phyloP scores from a whole-genome alignment of 2,329 filamentous ascomycete genomes.

The Botrytis byssoidea region DNA sequence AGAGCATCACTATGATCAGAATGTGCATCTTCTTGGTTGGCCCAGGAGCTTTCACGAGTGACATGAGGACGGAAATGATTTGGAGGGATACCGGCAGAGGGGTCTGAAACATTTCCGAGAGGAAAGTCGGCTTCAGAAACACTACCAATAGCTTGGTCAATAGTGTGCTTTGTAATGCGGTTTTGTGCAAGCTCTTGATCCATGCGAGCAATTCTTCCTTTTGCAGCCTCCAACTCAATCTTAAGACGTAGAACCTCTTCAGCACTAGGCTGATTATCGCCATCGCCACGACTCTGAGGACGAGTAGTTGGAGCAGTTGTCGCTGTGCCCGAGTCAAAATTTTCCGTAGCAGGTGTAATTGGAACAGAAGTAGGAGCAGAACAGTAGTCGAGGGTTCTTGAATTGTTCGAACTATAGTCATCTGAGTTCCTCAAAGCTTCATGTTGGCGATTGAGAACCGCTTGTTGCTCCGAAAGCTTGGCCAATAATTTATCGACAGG shows the following conservation, averaged over 20 bases:
- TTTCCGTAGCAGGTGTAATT: conserved; percentile 60
- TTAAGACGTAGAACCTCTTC: conserved; percentile 68
- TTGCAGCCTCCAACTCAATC: conserved; percentile 67
- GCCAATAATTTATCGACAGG: conserved; percentile 72
- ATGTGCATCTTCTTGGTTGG: conserved; percentile 51
- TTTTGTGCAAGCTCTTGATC: conserved; percentile 69
- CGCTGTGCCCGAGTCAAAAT: conserved; percentile 42
- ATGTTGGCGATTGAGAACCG: conserved; percentile 57
- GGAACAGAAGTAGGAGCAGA: conserved; percentile 55
- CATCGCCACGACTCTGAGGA: conserved; percentile 51
- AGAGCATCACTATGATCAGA: conserved; percentile 57
- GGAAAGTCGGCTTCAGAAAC: conserved; percentile 46
- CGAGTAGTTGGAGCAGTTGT: conserved; percentile 49
- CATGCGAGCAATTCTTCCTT: conserved; percentile 67
- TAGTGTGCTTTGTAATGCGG: conserved; percentile 58
- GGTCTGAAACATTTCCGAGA: conserved; percentile 31
- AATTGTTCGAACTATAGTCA: conserved; percentile 29
- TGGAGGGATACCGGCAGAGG: conserved; percentile 30
- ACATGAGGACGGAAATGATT: conserved; percentile 42
- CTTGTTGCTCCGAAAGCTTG: conserved; percentile 71
- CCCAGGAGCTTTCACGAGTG: conserved; percentile 51
- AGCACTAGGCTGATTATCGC: conserved; percentile 39
- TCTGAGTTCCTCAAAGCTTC: conserved; percentile 47
- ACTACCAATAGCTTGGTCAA: conserved; percentile 54
- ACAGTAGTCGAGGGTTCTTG: conserved; percentile 46